Base-by-base conservation (phyloP, 176 grass and related monocot genomes). In the Ensete glaucum region DNA sequence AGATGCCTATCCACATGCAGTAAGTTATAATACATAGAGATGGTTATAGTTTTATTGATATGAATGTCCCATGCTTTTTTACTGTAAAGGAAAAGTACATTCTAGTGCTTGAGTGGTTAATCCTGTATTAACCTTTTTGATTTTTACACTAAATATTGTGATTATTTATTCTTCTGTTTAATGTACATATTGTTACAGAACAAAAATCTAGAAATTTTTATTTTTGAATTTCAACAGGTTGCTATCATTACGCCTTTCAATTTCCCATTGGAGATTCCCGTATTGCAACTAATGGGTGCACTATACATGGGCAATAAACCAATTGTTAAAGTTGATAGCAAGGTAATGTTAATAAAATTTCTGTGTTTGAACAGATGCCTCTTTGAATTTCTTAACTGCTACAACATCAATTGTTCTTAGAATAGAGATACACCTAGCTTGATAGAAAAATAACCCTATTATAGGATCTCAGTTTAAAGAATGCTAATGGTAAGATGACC, bases 251-350 rank as follows among this genome's bases (percentile, higher is more conserved):
- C 94, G 53, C 94, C 94, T 26, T 98, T 98, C 80, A 98, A 98
- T 87, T 98, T 93, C 69, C 94, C 94, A 12, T 65, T 98, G 69
- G 94, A 98, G 80, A 98, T 98, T 48, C 90, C 94, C 0, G 67
- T 91, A n/a, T 78, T 98, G 76, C 94, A 98, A 91, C 53, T 98
- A 19, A 93, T 98, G 94, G 94, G 95, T 76, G 95, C 95, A 53
- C 86, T 98, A 26, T 98, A 98, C 43, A 98, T 93, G 95, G 95
- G 95, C 72, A 98, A 98, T 81, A 98, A 98, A 85, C 95, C 95
- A 25, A 80, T 89, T 34, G 82, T 98, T 48, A 98, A 98, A 91
- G 95, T 98, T 82, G 95, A 98, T 84, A 98, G 90, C 86, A 98
- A 98, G 83, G 95, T 87, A 66, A 70, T 57, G 48, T 62, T 19